Evolutionary conservation across 305 asterid genomes (phyloP).

Genomic region (Fraxinus ornus): DNA sequence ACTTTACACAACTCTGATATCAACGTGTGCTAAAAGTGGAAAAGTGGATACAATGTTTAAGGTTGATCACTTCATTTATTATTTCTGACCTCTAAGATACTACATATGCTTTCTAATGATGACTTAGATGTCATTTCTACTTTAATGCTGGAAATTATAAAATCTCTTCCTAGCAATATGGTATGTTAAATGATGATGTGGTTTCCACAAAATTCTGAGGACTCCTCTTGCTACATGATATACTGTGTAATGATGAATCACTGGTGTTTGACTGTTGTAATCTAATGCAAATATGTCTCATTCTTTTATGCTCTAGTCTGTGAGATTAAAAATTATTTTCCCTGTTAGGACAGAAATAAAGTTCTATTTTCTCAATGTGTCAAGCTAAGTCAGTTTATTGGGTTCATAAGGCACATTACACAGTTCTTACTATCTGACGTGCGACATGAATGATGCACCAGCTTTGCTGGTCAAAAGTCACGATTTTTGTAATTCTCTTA

Average conservation of each 20-base stretch:
- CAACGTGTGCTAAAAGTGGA: constrained; percentile 95
- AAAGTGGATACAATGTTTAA: constrained; percentile 94
- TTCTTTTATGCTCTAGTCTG: not conserved
- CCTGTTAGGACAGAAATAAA: not conserved
- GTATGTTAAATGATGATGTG: constrained; percentile 3
- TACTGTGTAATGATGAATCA: not conserved
- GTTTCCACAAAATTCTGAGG: constrained; percentile 12
- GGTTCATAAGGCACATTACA: constrained; percentile 9
- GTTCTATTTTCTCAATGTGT: constrained; percentile 9
- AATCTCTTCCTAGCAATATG: constrained; percentile 14
- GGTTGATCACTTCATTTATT: constrained; percentile 37
- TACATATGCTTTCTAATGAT: not conserved
- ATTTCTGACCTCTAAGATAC: not conserved
- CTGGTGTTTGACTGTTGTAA: not conserved
- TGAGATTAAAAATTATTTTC: not conserved
- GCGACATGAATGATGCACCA: not conserved
- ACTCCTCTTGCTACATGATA: not conserved
- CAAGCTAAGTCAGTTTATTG: not conserved
- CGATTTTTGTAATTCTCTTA: not conserved
- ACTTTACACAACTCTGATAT: constrained; percentile 88
- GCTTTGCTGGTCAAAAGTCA: not conserved
- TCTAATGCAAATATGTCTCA: not conserved
- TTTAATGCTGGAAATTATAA: not conserved
- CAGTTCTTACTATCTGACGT: not conserved
- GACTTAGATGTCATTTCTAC: not conserved